Evolutionary conservation across 2,329 filamentous ascomycete species (phyloP).

Genomic region (Sarocladium oryzae): DNA sequence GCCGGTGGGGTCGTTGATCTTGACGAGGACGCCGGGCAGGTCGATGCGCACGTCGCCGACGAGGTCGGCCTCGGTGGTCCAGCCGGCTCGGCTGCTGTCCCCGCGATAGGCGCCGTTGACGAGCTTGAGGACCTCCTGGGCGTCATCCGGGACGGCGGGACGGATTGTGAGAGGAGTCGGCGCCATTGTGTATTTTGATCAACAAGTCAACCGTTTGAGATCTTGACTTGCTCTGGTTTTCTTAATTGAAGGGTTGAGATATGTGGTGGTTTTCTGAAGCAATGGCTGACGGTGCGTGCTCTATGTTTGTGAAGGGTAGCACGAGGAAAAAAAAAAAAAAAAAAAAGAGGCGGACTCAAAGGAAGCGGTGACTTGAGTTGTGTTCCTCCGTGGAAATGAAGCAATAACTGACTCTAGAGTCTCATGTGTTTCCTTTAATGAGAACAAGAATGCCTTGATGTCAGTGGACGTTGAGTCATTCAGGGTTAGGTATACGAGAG

Average conservation of each 20-base stretch:
- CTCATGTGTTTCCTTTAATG: too few relatives aligned
- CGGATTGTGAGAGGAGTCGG: slow-evolving; percentile 25
- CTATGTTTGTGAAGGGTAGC: too few relatives aligned
- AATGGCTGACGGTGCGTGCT: too few relatives aligned
- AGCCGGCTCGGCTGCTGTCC: slow-evolving; percentile 31
- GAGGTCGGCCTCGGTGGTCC: slow-evolving; percentile 41
- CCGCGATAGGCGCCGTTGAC: slow-evolving; percentile 40
- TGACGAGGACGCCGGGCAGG: slow-evolving; percentile 25
- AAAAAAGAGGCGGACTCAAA: too few relatives aligned
- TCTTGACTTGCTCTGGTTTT: too few relatives aligned
- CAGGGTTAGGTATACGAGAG: background rate
- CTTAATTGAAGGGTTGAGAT: too few relatives aligned
- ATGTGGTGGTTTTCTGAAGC: too few relatives aligned
- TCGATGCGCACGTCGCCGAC: slow-evolving; percentile 38
- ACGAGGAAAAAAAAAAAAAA: too few relatives aligned
- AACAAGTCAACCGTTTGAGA: too few relatives aligned
- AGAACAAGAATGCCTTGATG: too few relatives aligned
- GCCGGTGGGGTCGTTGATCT: slow-evolving; percentile 32
- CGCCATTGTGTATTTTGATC: background rate
- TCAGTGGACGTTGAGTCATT: background rate
- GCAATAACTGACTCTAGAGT: too few relatives aligned
- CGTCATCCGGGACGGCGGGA: slow-evolving; percentile 27
- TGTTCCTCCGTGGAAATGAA: background rate
- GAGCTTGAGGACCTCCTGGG: slow-evolving; percentile 27
- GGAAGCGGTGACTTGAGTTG: too few relatives aligned